These are phyloP conservation scores for Mycena epipterygia DNA, from an alignment of 768 basidiomycete species.

Conservation along the genomic window DNA sequence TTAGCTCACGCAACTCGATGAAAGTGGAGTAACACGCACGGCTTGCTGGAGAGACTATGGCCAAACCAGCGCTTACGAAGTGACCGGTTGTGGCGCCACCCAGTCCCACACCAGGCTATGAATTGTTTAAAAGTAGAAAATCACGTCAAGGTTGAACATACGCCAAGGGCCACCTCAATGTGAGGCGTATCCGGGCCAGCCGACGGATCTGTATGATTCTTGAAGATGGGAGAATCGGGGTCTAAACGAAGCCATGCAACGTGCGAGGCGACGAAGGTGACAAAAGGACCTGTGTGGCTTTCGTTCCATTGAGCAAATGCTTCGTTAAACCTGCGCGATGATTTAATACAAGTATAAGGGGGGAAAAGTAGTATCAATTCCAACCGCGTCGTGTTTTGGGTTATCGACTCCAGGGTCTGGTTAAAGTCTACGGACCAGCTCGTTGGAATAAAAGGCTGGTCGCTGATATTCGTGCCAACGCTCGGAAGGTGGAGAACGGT, in stretches of 20 bases:
- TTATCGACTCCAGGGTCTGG: neutral
- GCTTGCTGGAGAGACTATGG: conserved; percentile 25
- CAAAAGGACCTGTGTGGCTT: conserved; percentile 46
- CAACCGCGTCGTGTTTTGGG: neutral
- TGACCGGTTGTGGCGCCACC: neutral
- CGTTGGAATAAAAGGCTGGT: conserved; percentile 10
- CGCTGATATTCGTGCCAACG: conserved; percentile 29
- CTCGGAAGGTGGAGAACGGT: conserved; percentile 25
- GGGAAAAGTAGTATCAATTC: too few relatives aligned
- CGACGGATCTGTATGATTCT: conserved; percentile 44
- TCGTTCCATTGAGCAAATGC: conserved; percentile 27
- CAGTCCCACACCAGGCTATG: neutral
- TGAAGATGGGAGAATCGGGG: conserved; percentile 38
- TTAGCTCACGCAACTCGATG: neutral
- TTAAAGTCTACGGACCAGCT: conserved; percentile 19
- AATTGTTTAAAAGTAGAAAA: neutral
- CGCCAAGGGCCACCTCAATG: conserved; percentile 49
- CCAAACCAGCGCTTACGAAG: neutral
- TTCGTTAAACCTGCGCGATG: too few relatives aligned
- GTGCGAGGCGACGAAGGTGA: conserved; percentile 37
- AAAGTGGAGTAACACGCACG: conserved; percentile 36
- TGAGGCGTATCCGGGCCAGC: conserved; percentile 50
- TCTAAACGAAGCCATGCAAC: conserved; percentile 46
- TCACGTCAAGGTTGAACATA: conserved; percentile 23
- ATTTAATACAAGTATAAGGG: too few relatives aligned